These are phyloP conservation scores for Scheffersomyces lignosus DNA, from an alignment of 805 yeast species.

Conservation along the genomic window DNA sequence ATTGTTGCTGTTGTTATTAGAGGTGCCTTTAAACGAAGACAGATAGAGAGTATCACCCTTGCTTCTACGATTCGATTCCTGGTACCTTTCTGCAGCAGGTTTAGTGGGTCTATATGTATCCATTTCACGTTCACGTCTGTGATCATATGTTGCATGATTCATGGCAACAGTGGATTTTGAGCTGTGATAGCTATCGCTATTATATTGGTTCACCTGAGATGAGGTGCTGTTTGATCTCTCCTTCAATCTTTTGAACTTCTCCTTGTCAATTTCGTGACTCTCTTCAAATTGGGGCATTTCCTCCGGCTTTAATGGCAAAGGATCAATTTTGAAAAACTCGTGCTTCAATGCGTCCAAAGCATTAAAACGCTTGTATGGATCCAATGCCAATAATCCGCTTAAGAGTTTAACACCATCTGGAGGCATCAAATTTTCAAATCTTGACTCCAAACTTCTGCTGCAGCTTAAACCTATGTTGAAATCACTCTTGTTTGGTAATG, in stretches of 20 bases:
- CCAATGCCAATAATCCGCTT: conserved; percentile 59
- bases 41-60: too few species aligned
- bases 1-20: too few species aligned
- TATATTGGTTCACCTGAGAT: too few species aligned
- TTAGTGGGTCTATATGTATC: conserved; percentile 3
- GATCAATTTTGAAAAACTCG: conserved; percentile 64
- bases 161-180: too few species aligned
- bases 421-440: conserved; percentile 46
- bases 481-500: conserved; percentile 56
- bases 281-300: conserved; percentile 74
- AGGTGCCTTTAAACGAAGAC: too few species aligned
- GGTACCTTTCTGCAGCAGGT: too few species aligned
- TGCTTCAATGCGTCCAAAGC: conserved; percentile 78
- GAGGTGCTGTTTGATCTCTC: conserved; percentile 1
- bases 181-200: too few species aligned
- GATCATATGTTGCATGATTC: too few species aligned
- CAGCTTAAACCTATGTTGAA: conserved; percentile 46
- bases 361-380: conserved; percentile 73
- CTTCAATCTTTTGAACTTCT: conserved; percentile 51
- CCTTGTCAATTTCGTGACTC: conserved; percentile 84
- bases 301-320: conserved; percentile 56
- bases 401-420: conserved; percentile 56
- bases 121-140: conserved; percentile 1
- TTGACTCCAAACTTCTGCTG: conserved; percentile 46
- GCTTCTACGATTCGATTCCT: too few species aligned